Base-by-base conservation (phyloP, 169 alveolate species). In the Cryptosporidium muris region DNA sequence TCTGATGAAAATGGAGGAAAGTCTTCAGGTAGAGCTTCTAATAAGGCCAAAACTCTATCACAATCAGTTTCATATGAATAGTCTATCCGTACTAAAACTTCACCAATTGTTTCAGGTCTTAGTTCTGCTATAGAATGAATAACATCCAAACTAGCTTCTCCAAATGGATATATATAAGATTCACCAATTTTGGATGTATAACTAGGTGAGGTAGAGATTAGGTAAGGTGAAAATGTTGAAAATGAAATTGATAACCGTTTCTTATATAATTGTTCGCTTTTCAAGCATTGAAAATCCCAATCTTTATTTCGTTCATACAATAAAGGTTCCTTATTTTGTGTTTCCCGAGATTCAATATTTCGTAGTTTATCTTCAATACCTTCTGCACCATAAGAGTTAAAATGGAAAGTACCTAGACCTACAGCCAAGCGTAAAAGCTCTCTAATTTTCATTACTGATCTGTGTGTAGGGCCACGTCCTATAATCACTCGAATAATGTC, bases 101-200 rank as follows among this genome's bases (percentile, higher is more conserved):
- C 85, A n/a, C 85, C 85, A n/a, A 74, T 60, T 8, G 85, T 74
- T 3, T 74, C 85, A 1, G 85, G 85, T 34, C 85, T 56, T n/a
- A 74, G 85, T 12, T 74, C 51, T 25, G 60, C 85, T 4, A 74
- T 74, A 3, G 66, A 62, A 12, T 45, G 16, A 7, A 74, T 74
- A 2, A 54, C 53, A 36, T 74, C 85, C 11, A 43, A 25, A 34
- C 85, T 74, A 12, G 85, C 85, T 48, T 58, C 85, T 8, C 85
- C 85, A 48, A 74, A 74, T 6, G 85, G 85, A 60, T 58, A 74
- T 5, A 47, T 11, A 6, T 58, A 74, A 12, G 25, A 2, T 34
- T 60, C 25, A 60, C 38, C 38, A 5, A 5, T 36, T 60, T 60
- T 60, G 38, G 2, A 34, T 6, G 25, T 16, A 34, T 60, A 6